phyloP scores from a whole-genome alignment of 2,329 filamentous ascomycete genomes.

The Ceratocystis smalleyi region DNA sequence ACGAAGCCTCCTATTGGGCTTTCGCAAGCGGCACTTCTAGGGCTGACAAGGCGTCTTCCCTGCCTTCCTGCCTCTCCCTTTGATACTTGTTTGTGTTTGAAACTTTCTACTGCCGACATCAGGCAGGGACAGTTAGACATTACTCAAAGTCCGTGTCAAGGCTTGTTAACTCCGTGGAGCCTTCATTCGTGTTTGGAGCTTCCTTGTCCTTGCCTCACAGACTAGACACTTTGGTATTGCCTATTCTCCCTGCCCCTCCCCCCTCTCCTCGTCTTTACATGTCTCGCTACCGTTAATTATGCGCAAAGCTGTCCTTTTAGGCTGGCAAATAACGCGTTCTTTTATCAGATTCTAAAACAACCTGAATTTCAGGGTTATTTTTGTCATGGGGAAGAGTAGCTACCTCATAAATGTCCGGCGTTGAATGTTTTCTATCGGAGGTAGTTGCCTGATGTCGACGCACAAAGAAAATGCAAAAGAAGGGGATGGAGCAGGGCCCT shows the following conservation, averaged over 20 bases:
- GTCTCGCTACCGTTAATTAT: not conserved
- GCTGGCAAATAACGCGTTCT: not conserved
- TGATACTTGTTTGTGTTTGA: not conserved
- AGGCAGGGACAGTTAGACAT: not conserved
- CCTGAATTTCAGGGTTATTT: not conserved
- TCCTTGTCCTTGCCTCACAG: not conserved
- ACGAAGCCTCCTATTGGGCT: not conserved
- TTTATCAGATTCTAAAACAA: not conserved
- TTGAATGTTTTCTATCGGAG: not conserved
- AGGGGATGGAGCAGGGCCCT: not conserved
- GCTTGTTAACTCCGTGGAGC: not conserved
- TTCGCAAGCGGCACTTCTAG: not conserved
- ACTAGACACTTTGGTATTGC: not conserved
- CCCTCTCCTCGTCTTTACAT: not conserved
- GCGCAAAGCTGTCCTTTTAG: not conserved
- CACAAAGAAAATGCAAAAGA: not conserved
- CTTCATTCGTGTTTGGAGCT: not conserved
- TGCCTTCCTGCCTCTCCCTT: not conserved
- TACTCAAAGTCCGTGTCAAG: not conserved
- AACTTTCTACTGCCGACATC: not conserved
- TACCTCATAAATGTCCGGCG: not conserved
- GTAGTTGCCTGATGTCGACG: not conserved
- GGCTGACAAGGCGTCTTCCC: not conserved
- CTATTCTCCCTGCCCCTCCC: not conserved
- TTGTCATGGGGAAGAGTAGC: not conserved